These are phyloP conservation scores for Eucalyptus marginata DNA, from an alignment of 345 rosid genomes.

Conservation along the genomic window DNA sequence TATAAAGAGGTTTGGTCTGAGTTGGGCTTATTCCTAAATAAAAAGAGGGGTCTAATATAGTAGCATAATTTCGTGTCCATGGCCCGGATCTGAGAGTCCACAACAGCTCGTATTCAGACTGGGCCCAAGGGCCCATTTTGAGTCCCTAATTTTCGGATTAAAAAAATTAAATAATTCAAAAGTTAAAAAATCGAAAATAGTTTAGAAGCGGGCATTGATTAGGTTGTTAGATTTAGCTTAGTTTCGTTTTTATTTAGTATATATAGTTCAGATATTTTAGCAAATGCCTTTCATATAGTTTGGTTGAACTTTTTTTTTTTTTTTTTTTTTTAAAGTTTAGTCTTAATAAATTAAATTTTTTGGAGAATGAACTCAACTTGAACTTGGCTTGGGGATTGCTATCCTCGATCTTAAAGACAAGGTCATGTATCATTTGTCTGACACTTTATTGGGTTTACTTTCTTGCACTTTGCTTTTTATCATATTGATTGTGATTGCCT, in stretches of 20 bases:
- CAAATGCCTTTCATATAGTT: background rate
- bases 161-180: no score
- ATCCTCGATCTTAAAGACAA: fast-evolving
- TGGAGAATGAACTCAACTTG: background rate
- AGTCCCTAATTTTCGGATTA: background rate
- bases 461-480: background rate
- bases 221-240: background rate
- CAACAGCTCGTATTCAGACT: background rate
- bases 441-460: background rate
- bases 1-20: background rate
- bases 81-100: background rate
- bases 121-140: no score
- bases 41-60: background rate
- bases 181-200: background rate
- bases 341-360: no score
- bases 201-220: background rate
- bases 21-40: background rate
- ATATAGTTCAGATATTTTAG: background rate
- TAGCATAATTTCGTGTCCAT: background rate
- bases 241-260: background rate
- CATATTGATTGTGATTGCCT: background rate
- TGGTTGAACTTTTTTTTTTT: fast-evolving
- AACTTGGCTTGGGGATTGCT: background rate
- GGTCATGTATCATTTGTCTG: background rate
- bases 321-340: no score